Percentiles rank a stretch among this genome's conserved stretches.
Evolutionary conservation across 2,329 filamentous ascomycete species (phyloP).

Genomic region (Fusarium phyllophilum): DNA sequence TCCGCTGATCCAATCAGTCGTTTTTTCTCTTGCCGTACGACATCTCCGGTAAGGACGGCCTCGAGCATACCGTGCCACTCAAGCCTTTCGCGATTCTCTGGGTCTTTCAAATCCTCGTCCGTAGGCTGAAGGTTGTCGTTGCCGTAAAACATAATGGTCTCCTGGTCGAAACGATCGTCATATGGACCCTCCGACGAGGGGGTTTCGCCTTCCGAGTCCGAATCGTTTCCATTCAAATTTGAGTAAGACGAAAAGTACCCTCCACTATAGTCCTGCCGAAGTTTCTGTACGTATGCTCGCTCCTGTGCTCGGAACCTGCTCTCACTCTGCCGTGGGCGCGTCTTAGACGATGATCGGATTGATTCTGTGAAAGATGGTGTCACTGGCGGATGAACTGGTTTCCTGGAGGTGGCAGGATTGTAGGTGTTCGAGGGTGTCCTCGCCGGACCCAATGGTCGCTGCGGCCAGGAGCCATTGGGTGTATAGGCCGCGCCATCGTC

Average conservation of each 20-base stretch:
- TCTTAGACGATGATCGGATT: constrained; percentile 63
- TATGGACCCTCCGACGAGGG: constrained; percentile 85
- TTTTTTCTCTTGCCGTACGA: constrained; percentile 98
- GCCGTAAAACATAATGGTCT: constrained; percentile 91
- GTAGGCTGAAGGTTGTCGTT: constrained; percentile 90
- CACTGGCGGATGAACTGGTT: constrained; percentile 54
- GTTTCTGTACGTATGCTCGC: constrained; percentile 91
- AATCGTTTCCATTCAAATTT: constrained; percentile 73
- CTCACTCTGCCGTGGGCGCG: constrained; percentile 59
- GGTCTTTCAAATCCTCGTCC: constrained; percentile 88
- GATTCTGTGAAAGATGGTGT: constrained; percentile 57
- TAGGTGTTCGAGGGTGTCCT: constrained; percentile 85
- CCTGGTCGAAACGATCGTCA: constrained; percentile 89
- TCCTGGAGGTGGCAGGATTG: constrained; percentile 71
- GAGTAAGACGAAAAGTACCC: constrained; percentile 80
- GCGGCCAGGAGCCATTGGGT: constrained; percentile 58
- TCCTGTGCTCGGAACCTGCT: constrained; percentile 72
- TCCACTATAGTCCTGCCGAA: constrained; percentile 75
- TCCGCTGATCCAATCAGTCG: constrained; percentile 83
- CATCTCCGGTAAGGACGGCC: constrained; percentile 93
- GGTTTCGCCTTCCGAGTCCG: constrained; percentile 90
- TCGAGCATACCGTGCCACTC: constrained; percentile 99
- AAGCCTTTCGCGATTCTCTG: constrained; percentile 85
- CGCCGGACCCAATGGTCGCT: constrained; percentile 74
- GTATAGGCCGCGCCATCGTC: constrained; percentile 43